Percentiles rank a stretch among this genome's conserved stretches.
phyloP scores from a whole-genome alignment of 768 basidiomycete genomes.

The Xerocomellus chrysenteron region DNA sequence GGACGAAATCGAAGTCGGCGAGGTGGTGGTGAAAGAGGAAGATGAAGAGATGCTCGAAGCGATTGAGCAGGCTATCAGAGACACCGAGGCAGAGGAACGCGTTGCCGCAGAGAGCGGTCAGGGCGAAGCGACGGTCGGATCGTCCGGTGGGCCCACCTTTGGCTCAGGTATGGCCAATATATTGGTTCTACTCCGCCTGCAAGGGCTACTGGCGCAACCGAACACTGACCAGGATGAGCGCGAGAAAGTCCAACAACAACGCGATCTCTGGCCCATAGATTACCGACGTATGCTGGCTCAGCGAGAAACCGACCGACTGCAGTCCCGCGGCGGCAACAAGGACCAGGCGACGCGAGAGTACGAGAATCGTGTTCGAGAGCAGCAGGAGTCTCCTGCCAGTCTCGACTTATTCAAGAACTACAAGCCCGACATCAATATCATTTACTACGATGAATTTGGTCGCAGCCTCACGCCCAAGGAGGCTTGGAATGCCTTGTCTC shows the following conservation, averaged over 20 bases:
- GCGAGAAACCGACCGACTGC: conserved; percentile 76
- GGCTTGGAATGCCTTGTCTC: conserved; percentile 97
- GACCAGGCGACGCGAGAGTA: conserved; percentile 95
- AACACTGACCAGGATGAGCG: conserved; percentile 66
- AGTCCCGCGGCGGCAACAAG: conserved; percentile 75
- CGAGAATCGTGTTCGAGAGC: conserved; percentile 89
- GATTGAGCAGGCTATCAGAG: conserved; percentile 68
- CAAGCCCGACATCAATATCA: conserved; percentile 95
- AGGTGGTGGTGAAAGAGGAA: conserved; percentile 77
- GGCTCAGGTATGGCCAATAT: conserved; percentile 86
- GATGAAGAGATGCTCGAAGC: conserved; percentile 77
- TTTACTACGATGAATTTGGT: conserved; percentile 96
- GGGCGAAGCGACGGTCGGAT: conserved; percentile 46
- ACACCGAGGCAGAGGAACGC: conserved; percentile 56
- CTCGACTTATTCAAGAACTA: conserved; percentile 88
- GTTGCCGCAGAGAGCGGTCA: conserved; percentile 32
- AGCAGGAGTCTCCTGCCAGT: conserved; percentile 81
- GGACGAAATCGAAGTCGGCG: conserved; percentile 80
- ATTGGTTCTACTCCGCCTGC: conserved; percentile 82
- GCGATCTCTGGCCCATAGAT: conserved; percentile 88
- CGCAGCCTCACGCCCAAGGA: conserved; percentile 87
- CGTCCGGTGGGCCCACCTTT: conserved; percentile 76
- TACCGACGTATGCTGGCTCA: conserved; percentile 73
- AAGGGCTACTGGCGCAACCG: conserved; percentile 78
- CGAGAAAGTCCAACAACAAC: conserved; percentile 80